Conservation (phyloP, 192 early-diverging fungal genomes). For the Backusella circina region DNA sequence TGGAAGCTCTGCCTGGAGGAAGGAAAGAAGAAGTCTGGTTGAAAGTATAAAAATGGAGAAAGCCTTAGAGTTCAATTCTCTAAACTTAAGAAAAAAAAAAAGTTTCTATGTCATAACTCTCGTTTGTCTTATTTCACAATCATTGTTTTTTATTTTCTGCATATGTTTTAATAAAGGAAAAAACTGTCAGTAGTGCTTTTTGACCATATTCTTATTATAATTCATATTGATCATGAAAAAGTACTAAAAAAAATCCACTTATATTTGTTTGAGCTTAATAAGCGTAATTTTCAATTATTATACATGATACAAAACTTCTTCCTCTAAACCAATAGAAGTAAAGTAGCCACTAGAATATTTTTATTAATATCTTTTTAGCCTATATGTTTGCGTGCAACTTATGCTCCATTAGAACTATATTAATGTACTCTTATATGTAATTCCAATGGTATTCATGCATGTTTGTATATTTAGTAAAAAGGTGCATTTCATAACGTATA, state of each 20-base stretch:
- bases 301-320: neutral
- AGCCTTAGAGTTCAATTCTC: neutral
- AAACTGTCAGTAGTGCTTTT: neutral
- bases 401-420: neutral
- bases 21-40: neutral
- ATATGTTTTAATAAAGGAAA: neutral
- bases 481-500: neutral
- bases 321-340: neutral
- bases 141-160: too few species aligned
- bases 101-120: neutral
- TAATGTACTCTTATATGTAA: neutral
- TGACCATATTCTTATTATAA: neutral
- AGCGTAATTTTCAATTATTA: too few species aligned
- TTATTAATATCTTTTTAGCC: neutral
- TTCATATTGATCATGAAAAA: neutral
- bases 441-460: neutral
- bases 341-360: neutral
- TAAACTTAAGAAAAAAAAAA: constrained; percentile 1
- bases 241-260: too few species aligned
- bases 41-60: neutral
- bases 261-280: neutral
- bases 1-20: constrained; percentile 1
- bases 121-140: neutral
- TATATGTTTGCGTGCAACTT: neutral
- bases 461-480: neutral